Conservation (phyloP, 257 asterid genomes). For the Lithospermum erythrorhizon region DNA sequence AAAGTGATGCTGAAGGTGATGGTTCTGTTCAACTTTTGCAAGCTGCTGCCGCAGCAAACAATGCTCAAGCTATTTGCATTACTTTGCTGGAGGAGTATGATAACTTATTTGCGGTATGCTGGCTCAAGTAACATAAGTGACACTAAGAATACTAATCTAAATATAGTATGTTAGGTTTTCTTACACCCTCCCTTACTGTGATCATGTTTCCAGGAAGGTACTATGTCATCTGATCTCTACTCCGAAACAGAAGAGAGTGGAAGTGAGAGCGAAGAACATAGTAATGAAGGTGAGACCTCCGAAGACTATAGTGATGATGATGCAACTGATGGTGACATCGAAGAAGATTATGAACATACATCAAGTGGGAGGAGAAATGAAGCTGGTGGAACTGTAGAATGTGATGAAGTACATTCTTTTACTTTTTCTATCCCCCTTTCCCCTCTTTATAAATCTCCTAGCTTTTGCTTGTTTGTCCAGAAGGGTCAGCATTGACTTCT, state of each 20-base stretch:
- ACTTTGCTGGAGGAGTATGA: constrained; percentile 87
- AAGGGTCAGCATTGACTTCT: too few species aligned
- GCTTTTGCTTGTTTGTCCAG: too few species aligned
- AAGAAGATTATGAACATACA: constrained; percentile 33
- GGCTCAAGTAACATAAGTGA: background rate
- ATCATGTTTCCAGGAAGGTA: constrained; percentile 50
- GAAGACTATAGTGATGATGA: constrained; percentile 32
- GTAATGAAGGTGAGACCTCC: constrained; percentile 54
- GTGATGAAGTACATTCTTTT: constrained; percentile 36
- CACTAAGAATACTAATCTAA: too few species aligned
- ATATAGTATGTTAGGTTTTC: too few species aligned
- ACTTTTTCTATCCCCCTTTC: constrained; percentile 4
- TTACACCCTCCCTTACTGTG: too few species aligned
- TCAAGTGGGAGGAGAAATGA: constrained; percentile 35
- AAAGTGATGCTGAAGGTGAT: constrained; percentile 72
- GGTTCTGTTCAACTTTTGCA: constrained; percentile 83
- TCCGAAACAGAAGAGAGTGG: constrained; percentile 89
- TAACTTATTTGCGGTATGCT: constrained; percentile 76
- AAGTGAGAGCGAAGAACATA: constrained; percentile 77
- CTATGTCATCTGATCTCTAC: constrained; percentile 67
- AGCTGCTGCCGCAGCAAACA: constrained; percentile 99
- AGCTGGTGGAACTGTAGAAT: constrained; percentile 29
- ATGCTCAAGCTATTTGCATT: constrained; percentile 94
- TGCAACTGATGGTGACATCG: too few species aligned
- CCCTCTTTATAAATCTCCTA: too few species aligned